phyloP scores from a whole-genome alignment of 2,329 filamentous ascomycete species.

The Bipolaris sorokiniana region DNA sequence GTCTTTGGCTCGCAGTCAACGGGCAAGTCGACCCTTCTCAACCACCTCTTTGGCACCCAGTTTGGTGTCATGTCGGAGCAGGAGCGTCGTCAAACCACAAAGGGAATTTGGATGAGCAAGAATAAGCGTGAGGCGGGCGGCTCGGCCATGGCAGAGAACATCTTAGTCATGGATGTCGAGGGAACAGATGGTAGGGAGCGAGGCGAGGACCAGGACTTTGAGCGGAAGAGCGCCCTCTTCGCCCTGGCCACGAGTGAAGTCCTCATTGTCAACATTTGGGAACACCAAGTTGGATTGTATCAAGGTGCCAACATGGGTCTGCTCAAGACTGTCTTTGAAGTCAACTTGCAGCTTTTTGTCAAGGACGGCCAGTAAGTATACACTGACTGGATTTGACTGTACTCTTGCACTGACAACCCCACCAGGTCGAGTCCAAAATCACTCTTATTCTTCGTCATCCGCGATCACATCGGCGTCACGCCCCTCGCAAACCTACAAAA shows the following conservation, averaged over 20 bases:
- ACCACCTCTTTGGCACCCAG: slow-evolving; percentile 91
- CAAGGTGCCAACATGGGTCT: slow-evolving; percentile 99
- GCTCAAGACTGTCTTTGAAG: slow-evolving; percentile 98
- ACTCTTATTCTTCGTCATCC: slow-evolving; percentile 97
- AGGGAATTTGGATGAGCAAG: slow-evolving; percentile 99
- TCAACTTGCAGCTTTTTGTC: slow-evolving; percentile 94
- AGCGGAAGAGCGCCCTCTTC: slow-evolving; percentile 96
- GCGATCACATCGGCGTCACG: slow-evolving; percentile 92
- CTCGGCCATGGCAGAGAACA: slow-evolving; percentile 87
- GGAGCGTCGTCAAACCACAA: slow-evolving; percentile 94
- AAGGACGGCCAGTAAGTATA: slow-evolving; percentile 84
- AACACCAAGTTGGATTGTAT: slow-evolving; percentile 97
- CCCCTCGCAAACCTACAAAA: slow-evolving; percentile 88
- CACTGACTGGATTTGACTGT: not conserved
- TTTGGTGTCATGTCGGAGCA: slow-evolving; percentile 98
- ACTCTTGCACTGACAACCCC: slow-evolving; percentile 28
- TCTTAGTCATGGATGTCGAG: slow-evolving; percentile 98
- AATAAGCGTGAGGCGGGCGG: slow-evolving; percentile 71
- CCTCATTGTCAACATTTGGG: slow-evolving; percentile 98
- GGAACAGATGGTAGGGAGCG: slow-evolving; percentile 95
- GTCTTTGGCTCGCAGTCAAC: slow-evolving; percentile 99
- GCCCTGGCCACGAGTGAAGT: slow-evolving; percentile 97
- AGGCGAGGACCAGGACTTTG: slow-evolving; percentile 98
- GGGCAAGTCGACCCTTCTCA: slow-evolving; percentile 95
- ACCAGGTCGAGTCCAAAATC: slow-evolving; percentile 82